A percentile compares a stretch with the other conserved stretches of the same genome.
These are phyloP conservation scores for Podaxis sp. DNA, from an alignment of 768 basidiomycete species.

Conservation along the genomic window DNA sequence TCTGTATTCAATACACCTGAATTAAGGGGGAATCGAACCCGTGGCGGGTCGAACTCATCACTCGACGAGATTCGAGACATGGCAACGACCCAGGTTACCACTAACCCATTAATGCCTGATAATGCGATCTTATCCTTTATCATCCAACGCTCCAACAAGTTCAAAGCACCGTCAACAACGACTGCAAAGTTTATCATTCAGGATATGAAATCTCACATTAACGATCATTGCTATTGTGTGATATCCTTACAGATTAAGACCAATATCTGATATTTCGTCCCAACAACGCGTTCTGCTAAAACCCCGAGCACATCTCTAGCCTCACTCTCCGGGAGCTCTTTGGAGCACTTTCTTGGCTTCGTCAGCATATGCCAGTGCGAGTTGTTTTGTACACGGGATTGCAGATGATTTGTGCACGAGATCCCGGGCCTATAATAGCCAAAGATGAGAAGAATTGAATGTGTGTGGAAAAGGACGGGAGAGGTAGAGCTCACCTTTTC, in stretches of 20 bases:
- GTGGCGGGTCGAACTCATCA: not conserved
- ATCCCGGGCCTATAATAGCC: slow-evolving; percentile 61
- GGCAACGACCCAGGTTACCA: slow-evolving; percentile 20
- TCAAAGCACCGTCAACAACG: no score
- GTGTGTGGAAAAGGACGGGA: slow-evolving; percentile 3
- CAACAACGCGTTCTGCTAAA: slow-evolving; percentile 74
- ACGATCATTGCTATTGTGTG: not conserved
- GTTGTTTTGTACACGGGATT: slow-evolving; percentile 72
- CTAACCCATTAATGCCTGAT: slow-evolving; percentile 18
- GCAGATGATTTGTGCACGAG: slow-evolving; percentile 78
- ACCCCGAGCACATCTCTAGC: slow-evolving; percentile 76
- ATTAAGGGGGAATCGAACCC: slow-evolving; percentile 1
- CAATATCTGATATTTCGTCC: slow-evolving; percentile 36
- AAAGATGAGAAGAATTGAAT: slow-evolving; percentile 1
- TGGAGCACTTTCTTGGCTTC: slow-evolving; percentile 75
- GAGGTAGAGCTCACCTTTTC: slow-evolving; percentile 53
- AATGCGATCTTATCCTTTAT: no score
- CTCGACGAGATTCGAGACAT: not conserved
- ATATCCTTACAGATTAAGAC: not conserved
- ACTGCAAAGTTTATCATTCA: not conserved
- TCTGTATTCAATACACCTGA: not conserved
- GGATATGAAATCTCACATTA: not conserved
- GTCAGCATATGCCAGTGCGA: slow-evolving; percentile 76
- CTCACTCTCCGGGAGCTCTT: slow-evolving; percentile 75
- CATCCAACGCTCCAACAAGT: no score